Evolutionary conservation across 208 protist species (phyloP).

Genomic region (Plasmodiophora brassicae): DNA sequence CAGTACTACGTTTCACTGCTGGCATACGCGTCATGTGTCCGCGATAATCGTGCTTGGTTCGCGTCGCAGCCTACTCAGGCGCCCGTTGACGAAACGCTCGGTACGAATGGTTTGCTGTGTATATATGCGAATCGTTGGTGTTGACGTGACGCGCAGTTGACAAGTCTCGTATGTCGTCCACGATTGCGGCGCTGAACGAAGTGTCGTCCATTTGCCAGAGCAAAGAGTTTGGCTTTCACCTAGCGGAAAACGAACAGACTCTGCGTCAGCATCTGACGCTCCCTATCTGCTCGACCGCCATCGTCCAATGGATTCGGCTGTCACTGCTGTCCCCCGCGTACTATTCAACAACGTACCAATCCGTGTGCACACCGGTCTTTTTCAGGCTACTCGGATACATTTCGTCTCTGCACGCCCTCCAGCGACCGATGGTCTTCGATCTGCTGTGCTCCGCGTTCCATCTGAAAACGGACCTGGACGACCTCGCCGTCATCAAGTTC

Average conservation of each 20-base stretch:
- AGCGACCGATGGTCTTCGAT: neutral
- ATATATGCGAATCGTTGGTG: neutral
- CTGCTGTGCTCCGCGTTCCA: neutral
- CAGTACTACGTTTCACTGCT: conserved; percentile 17
- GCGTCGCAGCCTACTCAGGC: neutral
- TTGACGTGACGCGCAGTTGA: conserved; percentile 4
- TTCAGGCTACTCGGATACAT: neutral
- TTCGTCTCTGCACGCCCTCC: neutral
- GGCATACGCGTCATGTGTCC: conserved; percentile 24
- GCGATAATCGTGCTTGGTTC: neutral
- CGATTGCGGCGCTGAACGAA: conserved; percentile 14
- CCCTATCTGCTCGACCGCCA: neutral
- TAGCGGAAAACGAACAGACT: neutral
- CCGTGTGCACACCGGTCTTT: neutral
- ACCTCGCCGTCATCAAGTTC: conserved; percentile 29
- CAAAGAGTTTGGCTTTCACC: neutral
- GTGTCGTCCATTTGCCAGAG: neutral
- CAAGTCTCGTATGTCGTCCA: conserved; percentile 2
- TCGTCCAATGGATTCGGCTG: neutral
- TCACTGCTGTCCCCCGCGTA: conserved; percentile 9
- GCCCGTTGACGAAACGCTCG: neutral
- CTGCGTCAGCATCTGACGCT: neutral
- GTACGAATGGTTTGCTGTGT: neutral
- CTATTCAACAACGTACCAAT: conserved; percentile 32
- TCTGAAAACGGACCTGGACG: conserved; percentile 1